Evolutionary conservation across 2,329 filamentous ascomycete genomes (phyloP), one percentile per base, ranked within the genome.

Genomic region (Botrytis byssoidea): DNA sequence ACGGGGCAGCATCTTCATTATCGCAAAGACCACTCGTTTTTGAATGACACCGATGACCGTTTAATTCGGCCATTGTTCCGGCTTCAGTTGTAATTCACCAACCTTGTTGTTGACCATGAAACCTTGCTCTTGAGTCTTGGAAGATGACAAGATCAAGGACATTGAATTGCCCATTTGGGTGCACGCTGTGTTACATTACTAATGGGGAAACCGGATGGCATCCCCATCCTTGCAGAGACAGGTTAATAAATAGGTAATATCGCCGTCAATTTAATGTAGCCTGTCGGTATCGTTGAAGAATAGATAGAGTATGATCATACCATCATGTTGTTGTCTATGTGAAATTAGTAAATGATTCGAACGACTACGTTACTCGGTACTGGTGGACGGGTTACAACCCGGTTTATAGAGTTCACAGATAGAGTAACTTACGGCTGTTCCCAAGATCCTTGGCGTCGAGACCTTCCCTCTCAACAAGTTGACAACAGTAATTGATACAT

Each of bases 21-120:
- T 70, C 61, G 63, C 63, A 57, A 68, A 57, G 57, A 66, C 44
- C 59, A 71, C 46, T 70, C 35, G n/a, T 64, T 68, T 57, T 57
- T 37, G 51, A 57, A 57, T 44, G 60, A 46, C 61, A 65, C 18
- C 61, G 25, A 71, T 44, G 44, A 57, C 70, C 70, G 70, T 65
- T 71, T 65, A 46, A 44, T 65, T 29, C 40, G 59, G 61, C 14
- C 61, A 29, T 64, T 29, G 25, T 64, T 64, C 61, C 61, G 61
- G 61, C 37, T 44, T 57, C 14, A 44, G 25, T n/a, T n/a, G 60
- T 42, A 40, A 18, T 40, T 42, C 12, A 18, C n/a, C 51, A 29
- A 57, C 60, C 37, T 61, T 37, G 22, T 10, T 61, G 59, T n/a
- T 37, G 37, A 40, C 10, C 59, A n/a, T 61, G 59, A 40, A 61